Base-by-base conservation (phyloP, 23 red algal genomes). In the Chondrus crispus region DNA sequence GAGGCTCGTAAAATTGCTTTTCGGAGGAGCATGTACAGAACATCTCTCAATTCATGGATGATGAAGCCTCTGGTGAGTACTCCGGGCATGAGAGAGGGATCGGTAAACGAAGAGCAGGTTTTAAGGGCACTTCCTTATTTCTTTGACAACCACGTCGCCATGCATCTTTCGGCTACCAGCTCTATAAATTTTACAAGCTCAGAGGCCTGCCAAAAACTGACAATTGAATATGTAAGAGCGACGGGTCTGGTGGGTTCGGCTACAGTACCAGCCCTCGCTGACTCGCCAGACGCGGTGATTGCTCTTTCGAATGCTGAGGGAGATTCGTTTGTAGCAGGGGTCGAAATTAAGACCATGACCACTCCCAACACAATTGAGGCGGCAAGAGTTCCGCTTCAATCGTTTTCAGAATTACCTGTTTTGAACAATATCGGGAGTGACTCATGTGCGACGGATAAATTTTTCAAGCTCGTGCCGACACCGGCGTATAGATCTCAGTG, bases 321-420 rank as follows among this genome's bases (percentile, higher is more conserved):
- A 20, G 46, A 20, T 53, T 22, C 14, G 49, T 53, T 36, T 51
- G 76, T 81, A n/a, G 76, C 40, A 14, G 45, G 45, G 35, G 0
- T 81, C 24, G 76, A 81, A 42, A 78, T 78, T 14, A 81, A 81
- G 54, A 81, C 76, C 20, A 81, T 81, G 76, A 81, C 40, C 41
- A 32, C 45, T 0, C 8, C 5, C 24, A 9, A 1, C 0, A 81
- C 73, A 3, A 81, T 55, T 53, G 51, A 81, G 51, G 41, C 22
- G 24, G 49, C 76, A 53, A 53, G 37, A 81, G 1, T 5, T 2
- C 5, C 41, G 11, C 54, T 8, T 36, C 29, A 37, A 53, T 52
- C 9, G 7, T 16, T 0, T 81, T 53, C 35, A 51, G 76, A 20
- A 42, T 48, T 1, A 13, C 54, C 9, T 19, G 22, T 24, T 30